Conservation (phyloP, 441 rosid genomes). For the Aleurites moluccanus region DNA sequence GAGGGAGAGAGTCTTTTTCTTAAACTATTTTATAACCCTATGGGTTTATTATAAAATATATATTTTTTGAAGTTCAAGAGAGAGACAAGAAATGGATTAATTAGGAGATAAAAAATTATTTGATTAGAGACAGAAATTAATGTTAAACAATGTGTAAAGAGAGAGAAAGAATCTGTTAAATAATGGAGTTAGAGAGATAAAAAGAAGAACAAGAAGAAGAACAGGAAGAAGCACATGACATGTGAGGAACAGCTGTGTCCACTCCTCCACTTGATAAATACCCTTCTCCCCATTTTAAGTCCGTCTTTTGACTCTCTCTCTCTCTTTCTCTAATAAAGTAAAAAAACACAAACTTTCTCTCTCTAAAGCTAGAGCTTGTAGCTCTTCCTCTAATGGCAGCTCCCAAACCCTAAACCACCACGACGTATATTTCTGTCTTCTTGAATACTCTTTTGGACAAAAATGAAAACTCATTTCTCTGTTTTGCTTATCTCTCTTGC, state of each 20-base stretch:
- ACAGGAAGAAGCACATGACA: constrained; percentile 64
- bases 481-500: constrained; percentile 21
- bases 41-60: no score
- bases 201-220: no score
- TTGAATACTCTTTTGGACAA: constrained; percentile 4
- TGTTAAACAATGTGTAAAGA: constrained; percentile 6
- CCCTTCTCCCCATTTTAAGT: constrained; percentile 44
- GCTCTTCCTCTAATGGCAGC: constrained; percentile 48
- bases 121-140: constrained; percentile 19
- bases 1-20: no score
- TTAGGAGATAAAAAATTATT: neutral
- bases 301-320: constrained; percentile 40
- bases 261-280: constrained; percentile 58
- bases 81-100: constrained; percentile 23
- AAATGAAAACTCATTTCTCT: constrained; percentile 38
- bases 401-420: constrained; percentile 34
- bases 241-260: constrained; percentile 93
- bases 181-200: neutral
- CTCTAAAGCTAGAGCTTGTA: constrained; percentile 33
- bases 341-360: constrained; percentile 3
- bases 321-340: neutral
- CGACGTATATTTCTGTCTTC: neutral
- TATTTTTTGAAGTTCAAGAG: no score
- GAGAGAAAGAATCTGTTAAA: neutral
- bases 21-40: no score